Evolutionary conservation across 129 eudicot genomes (phyloP), one percentile per base, ranked within the genome.

Genomic region (Artemisia argyi): DNA sequence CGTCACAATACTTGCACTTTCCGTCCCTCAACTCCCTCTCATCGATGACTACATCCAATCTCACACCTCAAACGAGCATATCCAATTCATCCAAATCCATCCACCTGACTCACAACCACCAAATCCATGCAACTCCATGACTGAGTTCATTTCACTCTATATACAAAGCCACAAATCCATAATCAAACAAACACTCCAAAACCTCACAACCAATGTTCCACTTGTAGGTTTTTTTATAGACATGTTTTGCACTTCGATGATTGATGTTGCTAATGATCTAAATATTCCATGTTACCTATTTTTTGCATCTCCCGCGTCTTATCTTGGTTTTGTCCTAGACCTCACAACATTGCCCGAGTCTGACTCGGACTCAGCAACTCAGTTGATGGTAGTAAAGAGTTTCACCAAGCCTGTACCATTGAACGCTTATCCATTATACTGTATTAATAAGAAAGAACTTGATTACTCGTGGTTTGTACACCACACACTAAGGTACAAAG

Each of bases 161-260:
- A 82, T 78, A 14, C 59, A 78, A 55, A 42, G 61, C 73, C 86
- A 82, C 52, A 73, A 55, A 32, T 53, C 66, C 39, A 67, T 66
- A 6, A 65, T 82, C 16, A 71, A 55, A 78, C 61, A 68, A 47
- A 50, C 73, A 18, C 71, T 74, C 47, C 11, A 74, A 63, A 51
- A 32, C n/a, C 57, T 61, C 66, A 3, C 11, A 1, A 20, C 26
- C 6, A 8, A 66, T 5, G 66, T 42, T 7, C 78, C 71, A 32
- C 78, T 75, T 1, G 76, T 22, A 7, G 84, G 78, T 1, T 2
- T 83, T 5, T 66, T 83, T 44, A 15, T 83, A 11, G 87, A 83
- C 28, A 61, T 83, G 79, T 83, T 83, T 32, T 83, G 84, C 56
- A 83, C 79, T 28, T 71, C 79, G 13, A 79, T 80, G 79, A 80